Evolutionary conservation across 768 basidiomycete genomes (phyloP), one percentile per base, ranked within the genome.

Genomic region (Mycena filopes): DNA sequence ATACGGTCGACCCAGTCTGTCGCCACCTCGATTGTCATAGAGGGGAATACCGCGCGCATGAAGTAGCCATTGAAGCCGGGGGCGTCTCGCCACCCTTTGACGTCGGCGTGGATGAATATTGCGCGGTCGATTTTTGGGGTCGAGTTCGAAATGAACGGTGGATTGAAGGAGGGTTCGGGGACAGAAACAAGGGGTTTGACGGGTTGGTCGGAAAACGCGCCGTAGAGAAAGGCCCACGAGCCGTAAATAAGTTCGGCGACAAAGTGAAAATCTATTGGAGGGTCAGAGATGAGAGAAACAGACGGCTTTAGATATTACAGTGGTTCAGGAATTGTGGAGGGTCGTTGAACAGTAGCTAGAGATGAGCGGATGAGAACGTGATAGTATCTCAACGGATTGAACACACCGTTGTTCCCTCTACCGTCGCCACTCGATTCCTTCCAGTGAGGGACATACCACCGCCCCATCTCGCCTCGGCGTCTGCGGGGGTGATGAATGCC

Each of bases 191-290:
- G 26, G 28, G 55, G 64, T 25, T 58, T 29, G 65, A 63, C n/a
- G 50, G 62, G 42, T 71, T 69, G 63, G 69, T 73, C 48, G 46
- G 28, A 25, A 41, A 71, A 68, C 25, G 82, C 77, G 40, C 82
- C 83, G 42, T 72, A 73, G 79, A 83, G 85, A 51, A 86, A 77
- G 11, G 86, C 79, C 87, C 87, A 89, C 23, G 82, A 71, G 31
- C 88, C 88, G 31, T 88, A 72, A 21, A 89, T 69, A 43, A 87
- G 80, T 71, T 89, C 88, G 0, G 88, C 88, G 51, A 83, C 84
- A 67, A 88, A 89, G 73, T 89, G 88, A 72, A 87, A 89, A 70
- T 89, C 89, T 71, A 86, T 25, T 57, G 77, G 74, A 50, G 86
- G 76, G 79, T 87, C 7, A 45, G n/a, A 1, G 38, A 45, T 8